Evolutionary conservation across 2,329 filamentous ascomycete species (phyloP).

Genomic region (Triangularia setosa): DNA sequence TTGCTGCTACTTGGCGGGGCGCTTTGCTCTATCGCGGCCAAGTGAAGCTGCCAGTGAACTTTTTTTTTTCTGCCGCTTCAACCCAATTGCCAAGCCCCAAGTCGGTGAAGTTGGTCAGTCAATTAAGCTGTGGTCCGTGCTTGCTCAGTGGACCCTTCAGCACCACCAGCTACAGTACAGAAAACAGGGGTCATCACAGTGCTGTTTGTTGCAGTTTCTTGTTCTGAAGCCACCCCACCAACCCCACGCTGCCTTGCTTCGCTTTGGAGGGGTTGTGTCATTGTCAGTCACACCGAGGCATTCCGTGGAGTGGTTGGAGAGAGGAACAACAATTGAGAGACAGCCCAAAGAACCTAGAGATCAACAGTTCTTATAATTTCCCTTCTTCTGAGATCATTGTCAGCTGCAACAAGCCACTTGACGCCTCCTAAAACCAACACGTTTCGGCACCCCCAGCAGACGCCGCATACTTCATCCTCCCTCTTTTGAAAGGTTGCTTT

Average conservation of each 20-base stretch:
- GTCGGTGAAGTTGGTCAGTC: conserved; percentile 21
- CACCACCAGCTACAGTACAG: neutral
- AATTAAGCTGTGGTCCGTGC: conserved; percentile 34
- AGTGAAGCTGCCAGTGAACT: conserved; percentile 13
- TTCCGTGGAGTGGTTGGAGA: neutral
- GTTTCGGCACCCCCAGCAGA: neutral
- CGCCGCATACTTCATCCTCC: neutral
- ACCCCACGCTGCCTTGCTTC: conserved; percentile 2
- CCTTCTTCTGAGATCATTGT: neutral
- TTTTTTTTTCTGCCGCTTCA: conserved; percentile 28
- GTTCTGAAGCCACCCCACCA: conserved; percentile 10
- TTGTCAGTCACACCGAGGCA: conserved; percentile 1
- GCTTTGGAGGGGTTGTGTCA: conserved; percentile 7
- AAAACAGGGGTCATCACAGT: neutral
- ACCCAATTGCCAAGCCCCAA: neutral
- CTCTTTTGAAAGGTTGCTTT: neutral
- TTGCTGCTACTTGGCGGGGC: neutral
- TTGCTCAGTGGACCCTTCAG: neutral
- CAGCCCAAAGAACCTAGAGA: neutral
- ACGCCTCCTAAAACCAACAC: neutral
- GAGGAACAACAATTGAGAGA: neutral
- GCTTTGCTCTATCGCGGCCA: conserved; percentile 9
- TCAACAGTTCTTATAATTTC: neutral
- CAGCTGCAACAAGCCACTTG: neutral
- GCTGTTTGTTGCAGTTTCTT: neutral